Evolutionary conservation across 2,329 filamentous ascomycete genomes (phyloP).

Genomic region (Pseudogymnoascus sp.): DNA sequence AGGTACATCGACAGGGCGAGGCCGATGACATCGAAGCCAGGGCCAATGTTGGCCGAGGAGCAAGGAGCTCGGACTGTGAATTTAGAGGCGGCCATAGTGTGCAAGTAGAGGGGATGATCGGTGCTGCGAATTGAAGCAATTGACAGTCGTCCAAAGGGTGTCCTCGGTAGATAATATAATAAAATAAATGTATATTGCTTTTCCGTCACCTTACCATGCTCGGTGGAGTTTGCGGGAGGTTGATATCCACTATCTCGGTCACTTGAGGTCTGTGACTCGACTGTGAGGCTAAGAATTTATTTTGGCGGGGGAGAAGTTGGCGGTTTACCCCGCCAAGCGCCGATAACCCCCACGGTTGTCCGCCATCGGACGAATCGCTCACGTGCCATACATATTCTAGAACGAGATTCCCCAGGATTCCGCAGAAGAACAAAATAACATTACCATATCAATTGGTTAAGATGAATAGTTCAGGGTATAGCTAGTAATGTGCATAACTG

Average conservation of each 20-base stretch:
- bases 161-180: not conserved
- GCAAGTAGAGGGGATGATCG: not conserved
- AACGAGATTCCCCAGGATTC: not conserved
- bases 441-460: not conserved
- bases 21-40: slow-evolving; percentile 95
- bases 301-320: not conserved
- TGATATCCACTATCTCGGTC: not conserved
- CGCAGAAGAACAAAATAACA: slow-evolving; percentile 1
- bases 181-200: not conserved
- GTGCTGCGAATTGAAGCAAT: not conserved
- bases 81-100: slow-evolving; percentile 4
- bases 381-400: not conserved
- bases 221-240: not conserved
- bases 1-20: slow-evolving; percentile 91
- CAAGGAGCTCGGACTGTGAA: slow-evolving; percentile 76
- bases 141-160: not conserved
- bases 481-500: not conserved
- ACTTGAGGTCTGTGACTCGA: slow-evolving; percentile 2
- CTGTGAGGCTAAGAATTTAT: slow-evolving; percentile 3
- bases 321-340: not conserved
- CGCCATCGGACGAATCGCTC: not conserved
- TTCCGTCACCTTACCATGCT: not conserved
- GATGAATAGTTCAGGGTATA: not conserved
- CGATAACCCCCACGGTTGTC: not conserved
- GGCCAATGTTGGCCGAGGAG: slow-evolving; percentile 95